phyloP scores from a whole-genome alignment of 805 yeast genomes.

The Candida adriatica region DNA sequence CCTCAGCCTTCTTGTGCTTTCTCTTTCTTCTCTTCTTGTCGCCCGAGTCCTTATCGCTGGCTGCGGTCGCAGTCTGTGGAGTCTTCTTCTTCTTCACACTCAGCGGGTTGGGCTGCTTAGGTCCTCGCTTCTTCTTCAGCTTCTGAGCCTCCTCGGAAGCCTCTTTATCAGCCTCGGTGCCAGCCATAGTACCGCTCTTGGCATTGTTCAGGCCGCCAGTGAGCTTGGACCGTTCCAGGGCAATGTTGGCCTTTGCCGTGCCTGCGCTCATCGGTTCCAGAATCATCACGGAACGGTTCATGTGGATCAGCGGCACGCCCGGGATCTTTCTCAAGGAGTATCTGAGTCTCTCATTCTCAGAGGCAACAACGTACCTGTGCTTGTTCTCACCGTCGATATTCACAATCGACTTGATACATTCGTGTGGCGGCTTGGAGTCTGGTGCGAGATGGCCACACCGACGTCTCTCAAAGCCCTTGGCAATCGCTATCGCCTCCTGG shows the following conservation, averaged over 20 bases:
- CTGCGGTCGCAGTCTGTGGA: conserved; percentile 17
- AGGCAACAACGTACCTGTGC: conserved; percentile 85
- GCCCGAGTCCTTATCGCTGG: conserved; percentile 3
- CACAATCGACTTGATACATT: conserved; percentile 70
- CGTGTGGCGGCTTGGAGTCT: conserved; percentile 55
- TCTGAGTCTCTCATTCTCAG: conserved; percentile 70
- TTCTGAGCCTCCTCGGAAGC: conserved; percentile 3
- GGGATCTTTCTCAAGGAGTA: conserved; percentile 66
- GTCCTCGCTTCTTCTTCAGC: conserved; percentile 52
- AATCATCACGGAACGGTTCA: conserved; percentile 89
- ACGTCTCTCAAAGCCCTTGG: conserved; percentile 83
- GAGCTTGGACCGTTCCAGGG: conserved; percentile 60
- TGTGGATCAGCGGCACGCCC: conserved; percentile 83
- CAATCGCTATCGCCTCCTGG: conserved; percentile 72
- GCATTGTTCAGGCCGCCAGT: conserved; percentile 69
- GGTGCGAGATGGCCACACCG: conserved; percentile 80
- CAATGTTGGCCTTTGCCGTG: conserved; percentile 42
- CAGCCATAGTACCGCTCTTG: conserved; percentile 19
- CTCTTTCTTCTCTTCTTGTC: conserved; percentile 18
- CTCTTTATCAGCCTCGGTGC: conserved; percentile 18
- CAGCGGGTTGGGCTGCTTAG: conserved; percentile 84
- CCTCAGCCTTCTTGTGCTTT: conserved; percentile 16
- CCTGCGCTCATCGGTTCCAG: conserved; percentile 89
- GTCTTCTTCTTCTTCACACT: conserved; percentile 73
- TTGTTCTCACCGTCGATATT: conserved; percentile 71